Conservation (phyloP, 345 rosid species). For the Excoecaria agallocha region DNA sequence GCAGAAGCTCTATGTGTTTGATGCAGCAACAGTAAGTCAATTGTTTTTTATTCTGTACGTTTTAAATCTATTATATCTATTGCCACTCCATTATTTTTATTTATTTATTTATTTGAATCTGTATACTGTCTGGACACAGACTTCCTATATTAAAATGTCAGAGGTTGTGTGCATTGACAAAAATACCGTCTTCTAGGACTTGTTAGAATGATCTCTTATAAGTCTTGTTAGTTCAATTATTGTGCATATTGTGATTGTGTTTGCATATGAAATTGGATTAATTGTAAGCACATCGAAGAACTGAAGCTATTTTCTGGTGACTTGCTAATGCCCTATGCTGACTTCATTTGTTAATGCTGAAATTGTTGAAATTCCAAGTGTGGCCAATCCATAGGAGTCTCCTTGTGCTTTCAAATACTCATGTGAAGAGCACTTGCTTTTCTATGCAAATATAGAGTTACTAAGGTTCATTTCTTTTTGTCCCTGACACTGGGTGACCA, state of each 20-base stretch:
- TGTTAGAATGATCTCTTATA: no score
- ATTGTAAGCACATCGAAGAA: no score
- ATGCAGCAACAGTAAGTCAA: constrained; percentile 79
- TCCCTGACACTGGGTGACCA: neutral
- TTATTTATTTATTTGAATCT: neutral
- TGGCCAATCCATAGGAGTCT: neutral
- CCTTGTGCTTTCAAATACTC: no score
- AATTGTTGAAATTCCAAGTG: neutral
- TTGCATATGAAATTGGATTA: no score
- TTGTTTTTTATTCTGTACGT: neutral
- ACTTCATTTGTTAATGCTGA: neutral
- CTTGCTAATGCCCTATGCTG: no score
- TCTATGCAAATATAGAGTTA: neutral
- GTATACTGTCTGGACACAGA: no score
- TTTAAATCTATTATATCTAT: neutral
- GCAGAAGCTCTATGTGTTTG: constrained; percentile 89
- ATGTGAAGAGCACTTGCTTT: neutral
- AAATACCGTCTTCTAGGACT: no score
- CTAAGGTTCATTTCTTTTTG: neutral
- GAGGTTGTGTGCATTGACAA: no score
- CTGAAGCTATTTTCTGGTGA: no score
- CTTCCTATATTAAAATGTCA: no score
- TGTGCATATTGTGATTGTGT: no score
- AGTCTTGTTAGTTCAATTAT: no score
- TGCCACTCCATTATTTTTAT: neutral